phyloP scores from a whole-genome alignment of 257 asterid genomes.

The Ilex aquifolium region DNA sequence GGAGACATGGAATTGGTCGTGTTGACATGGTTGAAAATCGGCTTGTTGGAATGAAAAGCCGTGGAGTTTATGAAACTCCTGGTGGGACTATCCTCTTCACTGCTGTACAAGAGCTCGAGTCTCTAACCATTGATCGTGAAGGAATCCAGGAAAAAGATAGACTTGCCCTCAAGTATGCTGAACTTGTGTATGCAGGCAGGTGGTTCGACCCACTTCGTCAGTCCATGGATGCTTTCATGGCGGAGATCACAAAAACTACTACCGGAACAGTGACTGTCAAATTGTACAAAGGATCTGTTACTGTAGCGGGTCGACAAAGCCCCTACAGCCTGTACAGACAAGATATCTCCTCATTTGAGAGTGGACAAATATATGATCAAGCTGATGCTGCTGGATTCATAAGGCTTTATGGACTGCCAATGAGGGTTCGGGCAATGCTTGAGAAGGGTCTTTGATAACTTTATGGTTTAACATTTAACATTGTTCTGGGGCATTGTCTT shows the following conservation, averaged over 20 bases:
- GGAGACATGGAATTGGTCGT: constrained; percentile 85
- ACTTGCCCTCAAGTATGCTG: constrained; percentile 88
- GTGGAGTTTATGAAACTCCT: constrained; percentile 94
- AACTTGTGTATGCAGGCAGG: constrained; percentile 79
- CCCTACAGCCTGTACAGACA: constrained; percentile 72
- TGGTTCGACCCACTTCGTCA: constrained; percentile 96
- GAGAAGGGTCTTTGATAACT: constrained; percentile 53
- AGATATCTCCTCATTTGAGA: constrained; percentile 91
- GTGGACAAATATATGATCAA: constrained; percentile 78
- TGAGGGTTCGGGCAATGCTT: constrained; percentile 80
- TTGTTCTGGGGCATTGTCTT: too few species aligned
- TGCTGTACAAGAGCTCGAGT: constrained; percentile 84
- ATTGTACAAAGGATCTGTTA: constrained; percentile 76
- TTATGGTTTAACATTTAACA: too few species aligned
- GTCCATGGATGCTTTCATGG: constrained; percentile 90
- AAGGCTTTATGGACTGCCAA: constrained; percentile 78
- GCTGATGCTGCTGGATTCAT: constrained; percentile 97
- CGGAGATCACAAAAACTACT: constrained; percentile 73
- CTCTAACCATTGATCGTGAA: constrained; percentile 91
- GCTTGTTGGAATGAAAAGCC: constrained; percentile 95
- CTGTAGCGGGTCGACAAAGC: constrained; percentile 62
- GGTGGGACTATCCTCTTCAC: constrained; percentile 85
- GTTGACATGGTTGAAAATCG: constrained; percentile 91
- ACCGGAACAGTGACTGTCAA: constrained; percentile 78
- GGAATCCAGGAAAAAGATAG: constrained; percentile 73